Base-by-base conservation (phyloP, 345 rosid genomes). In the Salix purpurea region DNA sequence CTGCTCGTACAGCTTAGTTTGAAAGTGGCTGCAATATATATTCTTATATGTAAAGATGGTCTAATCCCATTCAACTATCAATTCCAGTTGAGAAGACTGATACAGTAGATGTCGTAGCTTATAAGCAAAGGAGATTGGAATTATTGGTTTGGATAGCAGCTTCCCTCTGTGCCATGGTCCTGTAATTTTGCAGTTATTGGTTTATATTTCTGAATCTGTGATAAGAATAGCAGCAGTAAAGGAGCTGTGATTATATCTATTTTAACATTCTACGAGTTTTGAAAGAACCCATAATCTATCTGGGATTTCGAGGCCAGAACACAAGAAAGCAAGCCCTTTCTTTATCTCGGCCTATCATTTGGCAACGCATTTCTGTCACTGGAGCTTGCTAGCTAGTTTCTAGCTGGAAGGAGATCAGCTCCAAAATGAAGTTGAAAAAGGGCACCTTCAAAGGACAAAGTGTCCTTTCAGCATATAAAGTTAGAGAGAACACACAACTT, bases 141-240 rank as follows among this genome's bases (percentile, higher is more conserved):
- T 24, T 18, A n/a, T 48, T 5, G 5, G 46, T 36, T 69, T 34
- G 12, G 42, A 24, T 71, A 69, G 77, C 67, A 69, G 77, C 67
- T 72, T 67, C 32, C 68, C 67, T 56, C 4, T 46, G 58, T 56
- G 52, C 65, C 66, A 70, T 52, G 10, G 61, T 24, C 36, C 32
- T 73, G 71, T 68, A 46, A 44, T 69, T 58, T 67, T 62, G 77
- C 32, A 56, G 73, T 32, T 54, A 36, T 40, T 77, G 62, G 48
- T 39, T 60, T 76, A 18, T 69, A 54, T n/a, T 58, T 40, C 23
- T 40, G 10, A 50, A 66, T 66, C 2, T 50, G 65, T 66, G 48
- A 52, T 36, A 60, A 36, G 65, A 72, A 36, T 36, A 32, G 37
- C 32, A 52, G 12, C 5, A 54, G 16, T 46, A 12, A 46, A 46